Percentiles rank a stretch among this genome's conserved stretches.
These are phyloP conservation scores for Leishmania major DNA, from an alignment of 208 protist species.

Conservation along the genomic window DNA sequence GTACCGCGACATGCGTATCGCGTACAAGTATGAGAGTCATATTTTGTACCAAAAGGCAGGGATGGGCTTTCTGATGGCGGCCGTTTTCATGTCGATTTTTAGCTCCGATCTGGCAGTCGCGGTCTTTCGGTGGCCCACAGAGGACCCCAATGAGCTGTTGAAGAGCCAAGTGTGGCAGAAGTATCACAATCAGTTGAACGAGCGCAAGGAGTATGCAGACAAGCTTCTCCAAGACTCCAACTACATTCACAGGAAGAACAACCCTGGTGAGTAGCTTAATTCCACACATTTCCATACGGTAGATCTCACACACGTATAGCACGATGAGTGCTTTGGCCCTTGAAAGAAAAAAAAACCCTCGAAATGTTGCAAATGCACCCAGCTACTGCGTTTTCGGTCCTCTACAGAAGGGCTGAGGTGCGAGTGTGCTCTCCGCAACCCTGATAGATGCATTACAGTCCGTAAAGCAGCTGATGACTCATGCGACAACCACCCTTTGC, in stretches of 20 bases:
- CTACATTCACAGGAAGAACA: slow-evolving; percentile 75
- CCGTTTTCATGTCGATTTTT: slow-evolving; percentile 47
- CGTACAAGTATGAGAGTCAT: slow-evolving; percentile 79
- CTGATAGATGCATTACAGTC: neutral
- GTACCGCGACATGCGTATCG: slow-evolving; percentile 52
- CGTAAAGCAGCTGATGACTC: neutral
- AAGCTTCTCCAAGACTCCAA: slow-evolving; percentile 80
- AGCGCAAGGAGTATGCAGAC: slow-evolving; percentile 67
- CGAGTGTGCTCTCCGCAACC: neutral
- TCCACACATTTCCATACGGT: neutral
- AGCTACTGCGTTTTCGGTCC: neutral
- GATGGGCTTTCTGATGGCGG: slow-evolving; percentile 45
- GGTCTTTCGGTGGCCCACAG: slow-evolving; percentile 71
- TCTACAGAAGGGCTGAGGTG: neutral
- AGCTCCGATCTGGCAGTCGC: slow-evolving; percentile 50
- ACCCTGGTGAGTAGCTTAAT: slow-evolving; percentile 30
- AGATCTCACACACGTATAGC: neutral
- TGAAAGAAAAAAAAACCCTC: neutral
- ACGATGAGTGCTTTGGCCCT: neutral
- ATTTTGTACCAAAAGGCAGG: slow-evolving; percentile 49
- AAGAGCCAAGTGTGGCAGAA: slow-evolving; percentile 70
- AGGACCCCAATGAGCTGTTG: slow-evolving; percentile 78
- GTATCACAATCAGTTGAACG: slow-evolving; percentile 65
- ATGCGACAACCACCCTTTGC: neutral
- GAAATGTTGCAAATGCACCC: neutral